phyloP scores from a whole-genome alignment of 805 yeast genomes.

The Candida vaughaniae region DNA sequence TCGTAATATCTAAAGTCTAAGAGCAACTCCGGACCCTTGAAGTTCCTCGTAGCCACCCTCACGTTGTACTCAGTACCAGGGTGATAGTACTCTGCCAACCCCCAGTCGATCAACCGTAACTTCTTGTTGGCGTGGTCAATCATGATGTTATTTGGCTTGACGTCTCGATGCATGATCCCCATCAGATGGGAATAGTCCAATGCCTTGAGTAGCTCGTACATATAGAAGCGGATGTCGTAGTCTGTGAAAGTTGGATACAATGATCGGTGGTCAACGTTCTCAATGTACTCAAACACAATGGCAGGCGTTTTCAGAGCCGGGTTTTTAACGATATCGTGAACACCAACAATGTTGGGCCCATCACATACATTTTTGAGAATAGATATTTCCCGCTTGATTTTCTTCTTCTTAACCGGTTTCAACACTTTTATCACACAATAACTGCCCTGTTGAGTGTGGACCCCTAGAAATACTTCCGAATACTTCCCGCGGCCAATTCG shows the following conservation, averaged over 20 bases:
- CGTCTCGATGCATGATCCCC: conserved; percentile 96
- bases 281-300: conserved; percentile 77
- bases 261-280: conserved; percentile 78
- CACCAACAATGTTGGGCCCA: conserved; percentile 76
- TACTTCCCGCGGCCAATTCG: conserved; percentile 93
- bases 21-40: conserved; percentile 89
- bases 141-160: conserved; percentile 95
- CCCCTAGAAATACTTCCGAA: conserved; percentile 91
- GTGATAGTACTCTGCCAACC: conserved; percentile 91
- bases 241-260: conserved; percentile 78
- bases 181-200: conserved; percentile 87
- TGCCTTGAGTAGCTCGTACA: conserved; percentile 77
- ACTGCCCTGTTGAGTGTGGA: conserved; percentile 60
- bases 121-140: conserved; percentile 74
- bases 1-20: conserved; percentile 87
- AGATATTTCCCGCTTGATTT: conserved; percentile 85
- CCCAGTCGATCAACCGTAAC: conserved; percentile 90
- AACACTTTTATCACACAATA: conserved; percentile 82
- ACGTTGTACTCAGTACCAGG: conserved; percentile 88
- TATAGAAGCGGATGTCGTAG: conserved; percentile 76
- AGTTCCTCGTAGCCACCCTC: conserved; percentile 89
- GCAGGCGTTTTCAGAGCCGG: conserved; percentile 82
- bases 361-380: conserved; percentile 81
- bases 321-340: conserved; percentile 81
- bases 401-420: conserved; percentile 91